Percentiles rank a stretch among this genome's conserved stretches.
Conservation (phyloP, 2,329 filamentous ascomycete species). For the Trichophyton simii region DNA sequence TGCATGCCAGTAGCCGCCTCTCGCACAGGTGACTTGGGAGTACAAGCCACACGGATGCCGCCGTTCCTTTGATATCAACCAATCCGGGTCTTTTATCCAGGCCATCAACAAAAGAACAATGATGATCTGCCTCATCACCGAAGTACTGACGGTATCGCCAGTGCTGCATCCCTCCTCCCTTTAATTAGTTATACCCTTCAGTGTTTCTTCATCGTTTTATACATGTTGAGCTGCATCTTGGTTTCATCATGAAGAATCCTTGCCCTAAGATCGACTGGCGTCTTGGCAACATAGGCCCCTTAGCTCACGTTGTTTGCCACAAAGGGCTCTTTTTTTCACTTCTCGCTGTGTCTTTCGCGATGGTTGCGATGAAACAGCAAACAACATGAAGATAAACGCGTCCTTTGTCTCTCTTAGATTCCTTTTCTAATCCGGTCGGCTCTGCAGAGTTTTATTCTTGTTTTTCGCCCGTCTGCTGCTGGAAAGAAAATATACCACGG, state of each 20-base stretch:
- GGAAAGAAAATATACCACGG: background rate
- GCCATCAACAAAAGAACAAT: too few relatives aligned
- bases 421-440: background rate
- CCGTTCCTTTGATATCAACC: too few relatives aligned
- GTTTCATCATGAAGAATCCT: background rate
- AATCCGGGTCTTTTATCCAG: too few relatives aligned
- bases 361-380: background rate
- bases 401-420: background rate
- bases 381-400: background rate
- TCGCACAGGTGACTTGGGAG: too few relatives aligned
- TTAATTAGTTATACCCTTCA: too few relatives aligned
- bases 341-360: background rate
- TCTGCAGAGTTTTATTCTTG: background rate
- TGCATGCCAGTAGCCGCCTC: too few relatives aligned
- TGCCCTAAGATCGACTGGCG: background rate
- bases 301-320: background rate
- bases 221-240: background rate
- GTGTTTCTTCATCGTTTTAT: background rate
- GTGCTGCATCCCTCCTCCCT: too few relatives aligned
- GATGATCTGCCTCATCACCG: too few relatives aligned
- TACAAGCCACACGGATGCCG: too few relatives aligned
- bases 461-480: background rate
- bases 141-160: too few relatives aligned
- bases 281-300: background rate
- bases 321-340: background rate